Percentiles rank a stretch among this genome's conserved stretches.
phyloP scores from a whole-genome alignment of 1,284 basidiomycete genomes.

The Naganishia sp. region DNA sequence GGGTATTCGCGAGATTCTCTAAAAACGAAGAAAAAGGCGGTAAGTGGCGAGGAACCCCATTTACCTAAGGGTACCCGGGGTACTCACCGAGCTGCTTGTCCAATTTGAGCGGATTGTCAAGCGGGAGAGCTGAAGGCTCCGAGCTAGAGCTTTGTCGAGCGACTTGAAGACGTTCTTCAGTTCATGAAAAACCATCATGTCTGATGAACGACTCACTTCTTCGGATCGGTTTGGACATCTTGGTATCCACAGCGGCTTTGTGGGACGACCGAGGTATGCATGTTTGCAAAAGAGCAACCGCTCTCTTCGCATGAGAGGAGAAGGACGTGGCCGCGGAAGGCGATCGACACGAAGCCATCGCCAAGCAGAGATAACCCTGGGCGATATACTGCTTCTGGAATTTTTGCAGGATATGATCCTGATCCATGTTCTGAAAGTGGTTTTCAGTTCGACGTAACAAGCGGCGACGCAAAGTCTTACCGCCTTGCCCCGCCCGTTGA shows the following conservation, averaged over 20 bases:
- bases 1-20: slow-evolving; percentile 20
- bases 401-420: slow-evolving; percentile 33
- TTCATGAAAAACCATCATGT: too few species aligned
- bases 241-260: slow-evolving; percentile 36
- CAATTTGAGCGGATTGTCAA: slow-evolving; percentile 18
- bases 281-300: slow-evolving; percentile 52
- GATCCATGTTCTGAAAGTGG: slow-evolving; percentile 27
- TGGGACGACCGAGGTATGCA: slow-evolving; percentile 40
- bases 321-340: slow-evolving; percentile 17
- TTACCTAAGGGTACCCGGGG: not conserved
- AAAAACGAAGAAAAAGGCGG: not conserved
- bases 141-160: slow-evolving; percentile 3
- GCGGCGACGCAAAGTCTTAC: slow-evolving; percentile 8
- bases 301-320: slow-evolving; percentile 47
- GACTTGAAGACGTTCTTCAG: too few species aligned
- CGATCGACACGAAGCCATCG: slow-evolving; percentile 33
- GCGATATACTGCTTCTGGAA: slow-evolving; percentile 38
- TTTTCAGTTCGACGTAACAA: not conserved
- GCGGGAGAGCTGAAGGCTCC: not conserved
- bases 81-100: slow-evolving; percentile 18
- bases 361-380: slow-evolving; percentile 40
- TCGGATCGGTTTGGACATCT: not conserved
- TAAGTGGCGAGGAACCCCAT: not conserved
- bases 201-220: slow-evolving; percentile 31
- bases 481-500: not conserved